phyloP scores from a whole-genome alignment of 441 rosid genomes.

The Brassica hybrid region DNA sequence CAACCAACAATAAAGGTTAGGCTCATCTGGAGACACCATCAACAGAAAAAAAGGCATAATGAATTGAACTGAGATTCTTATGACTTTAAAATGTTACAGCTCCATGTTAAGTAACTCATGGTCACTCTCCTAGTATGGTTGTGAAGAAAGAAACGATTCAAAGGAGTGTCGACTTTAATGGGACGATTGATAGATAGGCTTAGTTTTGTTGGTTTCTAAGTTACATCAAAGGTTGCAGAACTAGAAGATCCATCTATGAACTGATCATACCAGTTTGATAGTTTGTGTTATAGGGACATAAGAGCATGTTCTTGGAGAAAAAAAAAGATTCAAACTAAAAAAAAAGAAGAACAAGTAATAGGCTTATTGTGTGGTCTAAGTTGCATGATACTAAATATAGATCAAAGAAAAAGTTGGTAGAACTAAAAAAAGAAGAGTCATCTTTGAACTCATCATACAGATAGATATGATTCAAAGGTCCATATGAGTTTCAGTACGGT shows the following conservation, averaged over 20 bases:
- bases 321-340: background rate
- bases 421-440: background rate
- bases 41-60: background rate
- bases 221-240: too few relatives aligned
- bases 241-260: too few relatives aligned
- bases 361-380: background rate
- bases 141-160: background rate
- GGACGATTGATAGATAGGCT: background rate
- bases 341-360: background rate
- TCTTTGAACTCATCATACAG: background rate
- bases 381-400: background rate
- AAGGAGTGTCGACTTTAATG: background rate
- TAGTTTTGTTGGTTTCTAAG: background rate
- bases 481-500: background rate
- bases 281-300: background rate
- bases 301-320: background rate
- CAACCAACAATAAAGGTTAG: slow-evolving; percentile 22
- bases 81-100: background rate
- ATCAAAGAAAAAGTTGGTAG: background rate
- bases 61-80: background rate
- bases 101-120: background rate
- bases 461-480: background rate
- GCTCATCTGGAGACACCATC: background rate
- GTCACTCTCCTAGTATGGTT: background rate
- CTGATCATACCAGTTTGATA: too few relatives aligned